Percentiles rank a stretch among this genome's conserved stretches.
These are phyloP conservation scores for Monilinia polystroma DNA, from an alignment of 2,329 filamentous ascomycete species.

Conservation along the genomic window DNA sequence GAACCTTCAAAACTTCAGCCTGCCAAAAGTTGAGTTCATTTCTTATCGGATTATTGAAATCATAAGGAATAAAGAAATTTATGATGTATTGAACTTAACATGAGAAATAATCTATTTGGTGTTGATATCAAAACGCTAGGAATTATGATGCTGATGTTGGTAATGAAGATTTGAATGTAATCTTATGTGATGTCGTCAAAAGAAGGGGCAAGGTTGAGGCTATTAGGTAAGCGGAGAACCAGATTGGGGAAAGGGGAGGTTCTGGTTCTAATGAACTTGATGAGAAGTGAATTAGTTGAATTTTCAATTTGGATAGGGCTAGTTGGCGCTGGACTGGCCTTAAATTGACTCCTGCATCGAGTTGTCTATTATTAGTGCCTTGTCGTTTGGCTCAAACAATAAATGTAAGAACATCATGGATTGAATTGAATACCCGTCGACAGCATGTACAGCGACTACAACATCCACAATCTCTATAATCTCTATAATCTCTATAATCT, in stretches of 20 bases:
- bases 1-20: not conserved
- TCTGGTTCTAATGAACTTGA: too few species aligned
- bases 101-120: not conserved
- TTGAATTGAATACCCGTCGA: not conserved
- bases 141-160: not conserved
- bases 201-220: not conserved
- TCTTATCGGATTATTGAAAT: not conserved
- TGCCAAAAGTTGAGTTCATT: not conserved
- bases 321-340: not conserved
- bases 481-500: too few species aligned
- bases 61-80: not conserved
- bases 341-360: not conserved
- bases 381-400: conserved; percentile 6
- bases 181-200: not conserved
- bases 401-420: not conserved
- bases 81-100: not conserved
- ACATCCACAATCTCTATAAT: too few species aligned
- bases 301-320: not conserved
- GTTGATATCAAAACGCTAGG: too few species aligned
- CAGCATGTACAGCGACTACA: too few species aligned
- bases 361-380: not conserved
- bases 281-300: too few species aligned
- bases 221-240: too few species aligned
- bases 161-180: not conserved
- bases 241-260: not conserved